Conservation (phyloP, 768 basidiomycete genomes). For the Podaxis carcinomalis region DNA sequence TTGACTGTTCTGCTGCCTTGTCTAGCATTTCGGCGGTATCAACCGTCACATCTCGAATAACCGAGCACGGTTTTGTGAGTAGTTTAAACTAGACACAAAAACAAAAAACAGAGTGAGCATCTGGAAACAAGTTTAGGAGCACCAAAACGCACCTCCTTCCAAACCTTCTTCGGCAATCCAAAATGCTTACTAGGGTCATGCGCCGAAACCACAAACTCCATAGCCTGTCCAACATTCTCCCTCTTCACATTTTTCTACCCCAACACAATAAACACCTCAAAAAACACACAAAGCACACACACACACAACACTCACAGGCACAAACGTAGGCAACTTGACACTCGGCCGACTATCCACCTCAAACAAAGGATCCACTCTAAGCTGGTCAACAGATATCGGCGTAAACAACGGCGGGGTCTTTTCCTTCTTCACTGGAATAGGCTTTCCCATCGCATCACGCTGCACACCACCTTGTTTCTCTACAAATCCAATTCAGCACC, state of each 20-base stretch:
- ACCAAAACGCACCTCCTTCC: slow-evolving; percentile 57
- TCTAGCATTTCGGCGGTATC: slow-evolving; percentile 50
- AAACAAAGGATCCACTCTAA: not conserved
- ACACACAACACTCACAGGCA: slow-evolving; percentile 8
- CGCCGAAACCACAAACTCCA: slow-evolving; percentile 39
- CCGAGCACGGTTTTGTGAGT: slow-evolving; percentile 65
- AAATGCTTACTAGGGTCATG: slow-evolving; percentile 56
- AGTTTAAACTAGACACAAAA: slow-evolving; percentile 51
- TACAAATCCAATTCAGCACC: not conserved
- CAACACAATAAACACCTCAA: not conserved
- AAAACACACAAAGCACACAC: not conserved
- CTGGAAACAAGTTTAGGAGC: not conserved
- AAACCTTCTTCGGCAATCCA: slow-evolving; percentile 66
- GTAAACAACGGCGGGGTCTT: slow-evolving; percentile 11
- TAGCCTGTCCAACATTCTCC: slow-evolving; percentile 38
- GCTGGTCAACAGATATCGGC: slow-evolving; percentile 4
- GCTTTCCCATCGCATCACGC: slow-evolving; percentile 4
- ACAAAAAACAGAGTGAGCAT: not conserved
- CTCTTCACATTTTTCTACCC: slow-evolving; percentile 22
- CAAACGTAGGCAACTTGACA: slow-evolving; percentile 3
- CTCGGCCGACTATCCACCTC: not conserved
- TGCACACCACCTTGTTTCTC: not conserved
- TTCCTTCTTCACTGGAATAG: not conserved
- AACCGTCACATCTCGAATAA: slow-evolving; percentile 67
- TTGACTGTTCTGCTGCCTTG: slow-evolving; percentile 41